A percentile compares a stretch with the other conserved stretches of the same genome.
Evolutionary conservation across 139 green algal species (phyloP).

Genomic region (Chlorella sp.): DNA sequence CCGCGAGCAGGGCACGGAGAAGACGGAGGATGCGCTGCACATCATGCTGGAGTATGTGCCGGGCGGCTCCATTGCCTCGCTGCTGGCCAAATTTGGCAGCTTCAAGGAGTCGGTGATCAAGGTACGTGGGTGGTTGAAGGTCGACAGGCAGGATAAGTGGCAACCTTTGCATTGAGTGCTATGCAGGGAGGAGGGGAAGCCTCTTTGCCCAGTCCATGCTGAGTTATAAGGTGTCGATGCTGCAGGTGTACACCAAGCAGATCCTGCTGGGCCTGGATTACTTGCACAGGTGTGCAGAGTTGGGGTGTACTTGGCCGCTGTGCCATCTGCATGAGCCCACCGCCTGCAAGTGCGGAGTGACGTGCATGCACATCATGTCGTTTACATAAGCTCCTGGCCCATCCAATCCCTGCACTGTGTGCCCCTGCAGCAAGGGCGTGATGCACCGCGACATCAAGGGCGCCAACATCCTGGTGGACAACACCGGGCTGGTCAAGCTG

Average conservation of each 20-base stretch:
- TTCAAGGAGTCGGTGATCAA: constrained; percentile 71
- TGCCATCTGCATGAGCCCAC: neutral
- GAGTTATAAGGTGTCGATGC: no score
- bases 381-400: no score
- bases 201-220: no score
- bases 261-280: constrained; percentile 91
- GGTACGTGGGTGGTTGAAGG: no score
- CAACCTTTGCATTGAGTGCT: no score
- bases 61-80: constrained; percentile 90
- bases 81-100: constrained; percentile 88
- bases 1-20: constrained; percentile 74
- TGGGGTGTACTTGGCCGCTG: neutral
- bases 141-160: no score
- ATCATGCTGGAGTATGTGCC: constrained; percentile 98
- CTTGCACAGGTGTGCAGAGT: constrained; percentile 72
- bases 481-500: constrained; percentile 90
- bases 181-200: no score
- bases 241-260: constrained; percentile 71
- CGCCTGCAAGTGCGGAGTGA: neutral
- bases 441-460: constrained; percentile 97
- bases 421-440: constrained; percentile 61
- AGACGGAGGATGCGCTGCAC: constrained; percentile 77
- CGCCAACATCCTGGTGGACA: constrained; percentile 96
- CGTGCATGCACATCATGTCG: neutral
- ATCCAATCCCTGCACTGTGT: no score